A percentile compares a stretch with the other conserved stretches of the same genome.
Evolutionary conservation across 2,329 filamentous ascomycete species (phyloP).

Genomic region (Waltergamsia citrina): DNA sequence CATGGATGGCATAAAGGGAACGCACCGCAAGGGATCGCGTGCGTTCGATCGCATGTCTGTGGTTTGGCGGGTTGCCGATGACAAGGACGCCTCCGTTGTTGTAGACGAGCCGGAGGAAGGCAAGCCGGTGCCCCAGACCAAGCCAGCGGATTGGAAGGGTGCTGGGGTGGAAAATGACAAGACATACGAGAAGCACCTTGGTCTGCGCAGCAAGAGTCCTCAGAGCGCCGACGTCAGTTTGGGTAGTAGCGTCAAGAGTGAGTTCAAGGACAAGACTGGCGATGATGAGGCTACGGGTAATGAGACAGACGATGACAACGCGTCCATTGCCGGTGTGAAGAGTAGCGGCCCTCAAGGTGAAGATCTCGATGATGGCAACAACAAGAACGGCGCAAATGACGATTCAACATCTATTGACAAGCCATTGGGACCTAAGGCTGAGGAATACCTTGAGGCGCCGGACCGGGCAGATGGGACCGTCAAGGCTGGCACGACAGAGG

Average conservation of each 20-base stretch:
- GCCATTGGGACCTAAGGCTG: too few relatives aligned
- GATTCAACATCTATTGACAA: too few relatives aligned
- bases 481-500: too few relatives aligned
- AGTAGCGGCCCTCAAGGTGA: slow-evolving; percentile 25
- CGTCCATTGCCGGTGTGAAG: slow-evolving; percentile 21
- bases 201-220: slow-evolving; percentile 55
- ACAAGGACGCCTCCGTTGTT: slow-evolving; percentile 12
- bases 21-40: slow-evolving; percentile 67
- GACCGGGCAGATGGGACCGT: too few relatives aligned
- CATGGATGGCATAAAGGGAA: slow-evolving; percentile 94
- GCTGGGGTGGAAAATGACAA: slow-evolving; percentile 34
- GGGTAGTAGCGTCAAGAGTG: slow-evolving; percentile 52
- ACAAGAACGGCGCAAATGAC: not conserved
- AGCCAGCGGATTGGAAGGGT: slow-evolving; percentile 68
- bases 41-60: slow-evolving; percentile 78
- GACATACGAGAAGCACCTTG: slow-evolving; percentile 51
- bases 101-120: slow-evolving; percentile 55
- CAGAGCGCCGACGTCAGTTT: slow-evolving; percentile 59
- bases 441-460: too few relatives aligned
- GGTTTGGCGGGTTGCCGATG: slow-evolving; percentile 57
- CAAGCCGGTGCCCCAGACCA: slow-evolving; percentile 60
- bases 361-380: too few relatives aligned
- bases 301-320: slow-evolving; percentile 7
- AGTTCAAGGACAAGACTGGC: slow-evolving; percentile 5
- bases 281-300: slow-evolving; percentile 7